These are phyloP conservation scores for Nemania sp. DNA, from an alignment of 2,329 filamentous ascomycete genomes.

Conservation along the genomic window DNA sequence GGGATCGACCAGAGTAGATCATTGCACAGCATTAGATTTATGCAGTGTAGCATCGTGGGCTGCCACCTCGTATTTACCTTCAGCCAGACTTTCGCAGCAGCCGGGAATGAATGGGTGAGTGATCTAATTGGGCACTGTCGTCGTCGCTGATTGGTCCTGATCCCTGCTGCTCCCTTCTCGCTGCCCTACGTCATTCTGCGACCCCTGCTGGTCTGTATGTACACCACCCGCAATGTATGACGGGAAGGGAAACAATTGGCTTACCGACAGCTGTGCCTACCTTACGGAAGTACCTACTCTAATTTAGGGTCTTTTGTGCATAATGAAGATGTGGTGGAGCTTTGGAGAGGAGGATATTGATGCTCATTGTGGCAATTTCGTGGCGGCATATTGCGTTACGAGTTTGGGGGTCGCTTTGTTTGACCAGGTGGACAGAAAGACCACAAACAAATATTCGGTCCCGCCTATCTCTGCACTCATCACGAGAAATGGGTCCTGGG, in stretches of 20 bases:
- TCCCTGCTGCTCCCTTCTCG: constrained; percentile 6
- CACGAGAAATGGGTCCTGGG: neutral
- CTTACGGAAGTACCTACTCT: no score
- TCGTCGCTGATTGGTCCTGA: constrained; percentile 1
- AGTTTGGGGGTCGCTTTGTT: constrained; percentile 5
- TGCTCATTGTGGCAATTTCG: neutral
- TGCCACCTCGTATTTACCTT: constrained; percentile 21
- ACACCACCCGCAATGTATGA: no score
- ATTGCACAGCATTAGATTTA: neutral
- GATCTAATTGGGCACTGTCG: neutral
- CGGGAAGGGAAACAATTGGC: neutral
- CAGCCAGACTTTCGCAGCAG: neutral
- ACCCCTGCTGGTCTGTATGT: neutral
- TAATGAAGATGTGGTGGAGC: neutral
- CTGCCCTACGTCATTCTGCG: constrained; percentile 21
- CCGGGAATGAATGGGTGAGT: neutral
- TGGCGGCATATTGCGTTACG: constrained; percentile 4
- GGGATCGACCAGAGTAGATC: constrained; percentile 1
- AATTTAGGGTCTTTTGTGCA: no score
- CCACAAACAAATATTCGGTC: no score
- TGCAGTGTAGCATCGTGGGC: constrained; percentile 1
- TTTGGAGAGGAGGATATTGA: neutral
- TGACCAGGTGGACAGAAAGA: neutral
- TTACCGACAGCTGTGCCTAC: neutral
- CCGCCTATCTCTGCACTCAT: constrained; percentile 5